A percentile compares a stretch with the other conserved stretches of the same genome.
These are phyloP conservation scores for Aspergillus wentii DNA, from an alignment of 495 filamentous ascomycete genomes.

Conservation along the genomic window DNA sequence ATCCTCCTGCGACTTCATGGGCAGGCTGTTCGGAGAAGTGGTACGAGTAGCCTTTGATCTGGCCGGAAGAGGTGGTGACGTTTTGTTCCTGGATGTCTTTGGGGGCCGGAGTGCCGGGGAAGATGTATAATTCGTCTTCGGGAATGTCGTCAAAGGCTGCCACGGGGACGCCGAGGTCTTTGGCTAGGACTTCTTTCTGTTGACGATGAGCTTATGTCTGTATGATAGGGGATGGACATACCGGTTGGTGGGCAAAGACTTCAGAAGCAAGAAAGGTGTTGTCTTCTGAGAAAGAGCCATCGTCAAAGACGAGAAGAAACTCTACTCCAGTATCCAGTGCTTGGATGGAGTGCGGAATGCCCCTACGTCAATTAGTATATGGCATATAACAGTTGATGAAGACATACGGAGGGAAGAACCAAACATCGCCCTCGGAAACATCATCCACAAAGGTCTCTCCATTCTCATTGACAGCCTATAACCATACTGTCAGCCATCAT, in stretches of 20 bases:
- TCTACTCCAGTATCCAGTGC: slow-evolving; percentile 60
- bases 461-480: slow-evolving; percentile 55
- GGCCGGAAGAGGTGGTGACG: slow-evolving; percentile 54
- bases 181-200: slow-evolving; percentile 55
- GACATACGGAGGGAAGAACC: slow-evolving; percentile 58
- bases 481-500: slow-evolving; percentile 10
- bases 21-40: slow-evolving; percentile 61
- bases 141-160: slow-evolving; percentile 55
- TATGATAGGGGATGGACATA: slow-evolving; percentile 6
- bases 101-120: slow-evolving; percentile 59
- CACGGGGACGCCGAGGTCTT: slow-evolving; percentile 53
- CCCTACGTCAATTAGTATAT: slow-evolving; percentile 23
- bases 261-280: slow-evolving; percentile 65
- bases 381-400: not conserved
- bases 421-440: slow-evolving; percentile 61
- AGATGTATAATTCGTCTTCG: slow-evolving; percentile 60
- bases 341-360: slow-evolving; percentile 65
- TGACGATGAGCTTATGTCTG: not conserved
- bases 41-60: slow-evolving; percentile 57
- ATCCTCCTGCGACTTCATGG: slow-evolving; percentile 54
- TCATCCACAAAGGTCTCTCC: slow-evolving; percentile 65
- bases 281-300: slow-evolving; percentile 64
- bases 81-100: slow-evolving; percentile 57
- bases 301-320: slow-evolving; percentile 67
- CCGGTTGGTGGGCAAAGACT: slow-evolving; percentile 54